Evolutionary conservation across 345 rosid genomes (phyloP).

Genomic region (Bruguiera gymnorhiza): DNA sequence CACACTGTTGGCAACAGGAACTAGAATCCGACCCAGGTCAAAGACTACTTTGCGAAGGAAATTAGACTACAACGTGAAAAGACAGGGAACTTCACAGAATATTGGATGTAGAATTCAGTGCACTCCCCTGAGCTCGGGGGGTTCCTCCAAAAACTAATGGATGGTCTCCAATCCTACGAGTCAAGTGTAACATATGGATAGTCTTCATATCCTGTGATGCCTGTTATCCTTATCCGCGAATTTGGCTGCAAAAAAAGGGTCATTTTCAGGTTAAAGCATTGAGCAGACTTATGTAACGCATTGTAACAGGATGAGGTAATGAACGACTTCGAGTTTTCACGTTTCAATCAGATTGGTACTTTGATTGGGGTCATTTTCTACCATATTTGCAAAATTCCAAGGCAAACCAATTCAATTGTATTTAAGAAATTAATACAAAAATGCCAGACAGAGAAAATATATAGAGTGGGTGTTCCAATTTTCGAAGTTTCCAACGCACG

Average conservation of each 20-base stretch:
- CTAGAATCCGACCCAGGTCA: neutral
- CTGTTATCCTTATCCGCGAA: slow-evolving; percentile 75
- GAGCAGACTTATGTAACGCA: neutral
- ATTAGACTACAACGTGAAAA: slow-evolving; percentile 21
- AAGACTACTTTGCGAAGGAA: neutral
- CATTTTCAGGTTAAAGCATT: slow-evolving; percentile 4
- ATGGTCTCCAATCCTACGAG: slow-evolving; percentile 12
- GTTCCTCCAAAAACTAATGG: neutral
- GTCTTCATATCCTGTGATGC: slow-evolving; percentile 80
- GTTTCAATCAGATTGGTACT: too few relatives aligned
- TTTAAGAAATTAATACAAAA: too few relatives aligned
- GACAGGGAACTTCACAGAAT: neutral
- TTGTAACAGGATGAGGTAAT: too few relatives aligned
- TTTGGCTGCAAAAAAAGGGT: slow-evolving; percentile 63
- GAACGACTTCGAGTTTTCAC: too few relatives aligned
- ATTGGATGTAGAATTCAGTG: neutral
- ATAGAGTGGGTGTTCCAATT: too few relatives aligned
- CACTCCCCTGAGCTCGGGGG: too few relatives aligned
- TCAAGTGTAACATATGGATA: slow-evolving; percentile 56
- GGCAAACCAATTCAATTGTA: too few relatives aligned
- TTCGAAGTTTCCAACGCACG: too few relatives aligned
- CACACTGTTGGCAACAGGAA: too few relatives aligned
- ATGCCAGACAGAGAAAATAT: too few relatives aligned
- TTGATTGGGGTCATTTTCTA: too few relatives aligned
- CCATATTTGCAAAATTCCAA: too few relatives aligned